phyloP scores from a whole-genome alignment of 2,329 filamentous ascomycete species.

The Coniella lustricola region DNA sequence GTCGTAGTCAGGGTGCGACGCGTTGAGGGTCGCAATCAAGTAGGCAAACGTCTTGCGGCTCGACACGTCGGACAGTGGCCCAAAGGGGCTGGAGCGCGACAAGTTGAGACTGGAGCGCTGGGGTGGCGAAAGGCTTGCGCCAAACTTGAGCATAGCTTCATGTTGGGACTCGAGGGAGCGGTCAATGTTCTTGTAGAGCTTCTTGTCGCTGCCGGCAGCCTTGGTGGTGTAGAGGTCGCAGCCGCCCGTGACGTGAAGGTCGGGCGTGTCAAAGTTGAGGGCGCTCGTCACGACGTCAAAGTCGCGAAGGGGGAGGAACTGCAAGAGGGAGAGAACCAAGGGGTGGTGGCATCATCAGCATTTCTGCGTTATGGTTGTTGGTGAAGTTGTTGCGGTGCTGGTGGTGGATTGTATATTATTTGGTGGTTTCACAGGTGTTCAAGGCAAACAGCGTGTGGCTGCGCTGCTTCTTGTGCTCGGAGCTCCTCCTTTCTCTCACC shows the following conservation, averaged over 20 bases:
- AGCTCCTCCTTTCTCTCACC: too few species aligned
- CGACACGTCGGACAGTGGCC: slow-evolving; percentile 77
- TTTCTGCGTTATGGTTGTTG: not conserved
- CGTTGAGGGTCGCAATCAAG: slow-evolving; percentile 91
- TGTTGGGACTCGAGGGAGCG: slow-evolving; percentile 86
- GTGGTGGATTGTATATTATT: too few species aligned
- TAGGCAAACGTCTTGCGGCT: slow-evolving; percentile 92
- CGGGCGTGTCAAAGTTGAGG: slow-evolving; percentile 90
- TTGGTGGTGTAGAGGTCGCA: slow-evolving; percentile 98
- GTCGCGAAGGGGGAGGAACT: slow-evolving; percentile 89
- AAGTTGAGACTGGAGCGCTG: slow-evolving; percentile 66
- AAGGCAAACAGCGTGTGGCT: too few species aligned
- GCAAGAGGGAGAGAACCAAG: not conserved
- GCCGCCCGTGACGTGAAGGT: slow-evolving; percentile 84
- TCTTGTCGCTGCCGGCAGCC: slow-evolving; percentile 90
- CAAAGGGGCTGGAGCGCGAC: slow-evolving; percentile 84
- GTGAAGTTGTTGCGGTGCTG: too few species aligned
- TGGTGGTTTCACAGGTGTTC: too few species aligned
- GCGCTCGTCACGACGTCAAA: slow-evolving; percentile 89
- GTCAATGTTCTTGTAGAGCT: slow-evolving; percentile 93
- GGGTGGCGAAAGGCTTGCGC: slow-evolving; percentile 79
- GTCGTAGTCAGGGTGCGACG: slow-evolving; percentile 93
- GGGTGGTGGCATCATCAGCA: not conserved
- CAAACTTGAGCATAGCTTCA: slow-evolving; percentile 77
- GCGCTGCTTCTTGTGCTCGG: too few species aligned